Evolutionary conservation across 345 rosid species (phyloP), one percentile per base, ranked within the genome.

Genomic region (Eucalyptus pauciflora): DNA sequence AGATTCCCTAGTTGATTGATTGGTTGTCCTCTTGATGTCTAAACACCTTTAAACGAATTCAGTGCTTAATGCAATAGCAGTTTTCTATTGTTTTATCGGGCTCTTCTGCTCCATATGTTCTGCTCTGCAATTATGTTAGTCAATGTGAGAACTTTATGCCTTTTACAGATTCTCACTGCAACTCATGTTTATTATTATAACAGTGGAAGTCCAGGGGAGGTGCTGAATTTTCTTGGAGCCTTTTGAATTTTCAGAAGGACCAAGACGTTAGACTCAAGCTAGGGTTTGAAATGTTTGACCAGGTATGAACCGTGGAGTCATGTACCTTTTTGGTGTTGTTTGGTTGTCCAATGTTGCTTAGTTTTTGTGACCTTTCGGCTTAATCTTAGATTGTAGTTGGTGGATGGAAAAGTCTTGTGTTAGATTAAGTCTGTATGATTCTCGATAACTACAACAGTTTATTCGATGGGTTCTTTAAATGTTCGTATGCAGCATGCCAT

Each of bases 131-230:
- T 76, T 41, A 20, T 76, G 13, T 41, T 76, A 37, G 83, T 76
- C 48, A 37, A 76, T 22, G 83, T 76, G 48, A 76, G 83, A 41
- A 76, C 24, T 41, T 37, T 76, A 76, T 37, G 29, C 41, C 54
- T 8, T 50, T 22, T 18, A 51, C 24, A 20, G 43, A 86, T 60
- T 86, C 67, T 54, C 27, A 50, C 87, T 37, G 43, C 48, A 86
- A 86, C 69, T 86, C 46, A 31, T 54, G 31, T 51, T 41, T 86
- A 14, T 50, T 88, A 25, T 86, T 49, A 56, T 92, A 87, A 87
- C 96, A 98, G 99, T 96, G 88, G 92, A 96, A 94, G 86, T 91
- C 96, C 64, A 95, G 88, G 89, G 99, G 96, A 91, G 98, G 96
- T 64, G 96, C 97, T 15, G 99, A 98, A 90, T 92, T 98, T 89